A percentile compares a stretch with the other conserved stretches of the same genome.
phyloP scores from a whole-genome alignment of 495 filamentous ascomycete species.

The Astrocystis sublimbata region DNA sequence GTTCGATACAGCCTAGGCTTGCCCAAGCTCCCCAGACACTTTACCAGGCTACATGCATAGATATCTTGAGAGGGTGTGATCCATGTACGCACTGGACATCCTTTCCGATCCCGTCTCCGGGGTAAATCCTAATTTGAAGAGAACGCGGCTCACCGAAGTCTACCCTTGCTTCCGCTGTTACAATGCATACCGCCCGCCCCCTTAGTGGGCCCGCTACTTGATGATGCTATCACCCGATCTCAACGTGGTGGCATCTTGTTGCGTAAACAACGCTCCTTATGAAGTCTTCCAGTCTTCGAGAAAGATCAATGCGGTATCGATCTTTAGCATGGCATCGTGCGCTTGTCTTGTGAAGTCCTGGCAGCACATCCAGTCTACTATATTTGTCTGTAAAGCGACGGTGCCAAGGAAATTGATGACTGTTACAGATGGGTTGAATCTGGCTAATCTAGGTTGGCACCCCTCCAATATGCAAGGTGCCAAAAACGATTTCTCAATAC shows the following conservation, averaged over 20 bases:
- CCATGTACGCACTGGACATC: constrained; percentile 9
- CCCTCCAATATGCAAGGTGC: background rate
- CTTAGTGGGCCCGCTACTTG: background rate
- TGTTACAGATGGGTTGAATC: background rate
- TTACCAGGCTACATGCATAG: background rate
- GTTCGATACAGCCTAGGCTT: background rate
- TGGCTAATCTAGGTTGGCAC: background rate
- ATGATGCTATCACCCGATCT: background rate
- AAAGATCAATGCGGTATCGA: too few species aligned
- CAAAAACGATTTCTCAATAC: background rate
- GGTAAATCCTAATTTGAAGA: constrained; percentile 9
- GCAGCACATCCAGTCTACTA: too few species aligned
- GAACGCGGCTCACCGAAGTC: background rate
- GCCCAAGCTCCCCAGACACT: background rate
- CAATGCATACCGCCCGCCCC: background rate
- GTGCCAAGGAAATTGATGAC: too few species aligned
- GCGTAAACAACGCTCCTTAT: too few species aligned
- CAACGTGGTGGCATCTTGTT: background rate
- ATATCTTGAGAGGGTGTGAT: background rate
- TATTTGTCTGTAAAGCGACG: too few species aligned
- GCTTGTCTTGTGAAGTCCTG: too few species aligned
- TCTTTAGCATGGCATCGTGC: too few species aligned
- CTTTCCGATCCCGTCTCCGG: background rate
- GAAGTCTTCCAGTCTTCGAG: too few species aligned
- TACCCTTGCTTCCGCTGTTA: constrained; percentile 3